These are phyloP conservation scores for Entophlyctis helioformis DNA, from an alignment of 192 early-diverging fungal species.

Conservation along the genomic window DNA sequence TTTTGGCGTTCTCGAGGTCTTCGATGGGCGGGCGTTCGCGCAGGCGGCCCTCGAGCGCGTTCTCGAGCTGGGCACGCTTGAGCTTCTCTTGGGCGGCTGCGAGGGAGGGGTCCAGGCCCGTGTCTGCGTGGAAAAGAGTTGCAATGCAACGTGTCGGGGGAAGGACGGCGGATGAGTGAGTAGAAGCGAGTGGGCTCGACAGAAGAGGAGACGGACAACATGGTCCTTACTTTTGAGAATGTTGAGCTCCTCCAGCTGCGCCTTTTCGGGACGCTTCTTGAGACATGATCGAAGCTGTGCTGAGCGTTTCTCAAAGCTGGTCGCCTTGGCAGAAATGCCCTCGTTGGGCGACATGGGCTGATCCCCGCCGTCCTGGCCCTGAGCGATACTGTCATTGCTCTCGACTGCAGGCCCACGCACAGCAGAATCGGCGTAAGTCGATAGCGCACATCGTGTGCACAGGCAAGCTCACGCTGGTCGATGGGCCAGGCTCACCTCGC, in stretches of 20 bases:
- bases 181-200: too few relatives aligned
- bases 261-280: slow-evolving; percentile 37
- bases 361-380: neutral
- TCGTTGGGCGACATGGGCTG: slow-evolving; percentile 4
- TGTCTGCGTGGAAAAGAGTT: slow-evolving; percentile 4
- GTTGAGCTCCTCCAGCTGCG: slow-evolving; percentile 32
- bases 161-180: too few relatives aligned
- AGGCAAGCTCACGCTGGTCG: too few relatives aligned
- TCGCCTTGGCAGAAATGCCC: slow-evolving; percentile 14
- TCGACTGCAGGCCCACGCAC: neutral
- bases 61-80: slow-evolving; percentile 23
- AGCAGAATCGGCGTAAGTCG: too few relatives aligned
- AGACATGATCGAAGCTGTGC: slow-evolving; percentile 27
- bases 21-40: slow-evolving; percentile 30
- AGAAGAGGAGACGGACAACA: too few relatives aligned
- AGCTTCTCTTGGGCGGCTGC: slow-evolving; percentile 30
- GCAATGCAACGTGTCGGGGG: too few relatives aligned
- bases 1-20: slow-evolving; percentile 20
- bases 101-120: slow-evolving; percentile 22
- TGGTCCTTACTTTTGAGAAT: slow-evolving; percentile 29
- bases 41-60: slow-evolving; percentile 31
- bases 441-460: too few relatives aligned
- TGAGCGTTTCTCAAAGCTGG: slow-evolving; percentile 21
- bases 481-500: slow-evolving; percentile 7
- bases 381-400: slow-evolving; percentile 6